phyloP scores from a whole-genome alignment of 2,329 filamentous ascomycete genomes.

The Curvularia hawaiiensis region DNA sequence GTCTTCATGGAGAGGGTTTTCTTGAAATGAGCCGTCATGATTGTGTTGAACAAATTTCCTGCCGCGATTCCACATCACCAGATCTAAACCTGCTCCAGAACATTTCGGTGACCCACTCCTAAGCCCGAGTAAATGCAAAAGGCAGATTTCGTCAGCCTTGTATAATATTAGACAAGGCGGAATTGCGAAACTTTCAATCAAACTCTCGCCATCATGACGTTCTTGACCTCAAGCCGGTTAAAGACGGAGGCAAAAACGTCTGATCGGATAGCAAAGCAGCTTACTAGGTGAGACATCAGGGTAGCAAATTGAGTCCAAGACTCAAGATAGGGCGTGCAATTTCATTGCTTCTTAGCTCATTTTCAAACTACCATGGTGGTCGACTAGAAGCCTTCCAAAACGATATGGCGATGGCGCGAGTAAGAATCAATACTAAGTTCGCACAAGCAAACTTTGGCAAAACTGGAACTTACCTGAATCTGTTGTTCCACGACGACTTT shows the following conservation, averaged over 20 bases:
- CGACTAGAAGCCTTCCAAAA: neutral
- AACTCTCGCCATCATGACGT: neutral
- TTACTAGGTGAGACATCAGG: neutral
- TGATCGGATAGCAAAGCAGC: neutral
- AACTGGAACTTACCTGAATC: neutral
- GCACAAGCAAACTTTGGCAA: neutral
- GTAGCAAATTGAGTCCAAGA: neutral
- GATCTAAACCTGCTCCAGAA: neutral
- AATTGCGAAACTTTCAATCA: neutral
- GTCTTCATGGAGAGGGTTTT: too few relatives aligned
- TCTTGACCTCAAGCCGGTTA: neutral
- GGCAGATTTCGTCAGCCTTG: neutral
- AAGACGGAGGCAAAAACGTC: neutral
- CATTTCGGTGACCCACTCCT: neutral
- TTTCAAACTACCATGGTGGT: neutral
- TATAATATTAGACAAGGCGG: neutral
- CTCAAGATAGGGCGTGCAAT: neutral
- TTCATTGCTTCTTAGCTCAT: neutral
- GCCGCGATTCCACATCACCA: neutral
- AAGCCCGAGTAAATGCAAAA: neutral
- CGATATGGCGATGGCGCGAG: neutral
- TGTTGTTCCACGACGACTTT: neutral
- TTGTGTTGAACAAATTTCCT: neutral
- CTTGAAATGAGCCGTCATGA: neutral
- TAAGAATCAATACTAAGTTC: neutral